Conservation (phyloP, 2,329 filamentous ascomycete species). For the Volutella citrinella region DNA sequence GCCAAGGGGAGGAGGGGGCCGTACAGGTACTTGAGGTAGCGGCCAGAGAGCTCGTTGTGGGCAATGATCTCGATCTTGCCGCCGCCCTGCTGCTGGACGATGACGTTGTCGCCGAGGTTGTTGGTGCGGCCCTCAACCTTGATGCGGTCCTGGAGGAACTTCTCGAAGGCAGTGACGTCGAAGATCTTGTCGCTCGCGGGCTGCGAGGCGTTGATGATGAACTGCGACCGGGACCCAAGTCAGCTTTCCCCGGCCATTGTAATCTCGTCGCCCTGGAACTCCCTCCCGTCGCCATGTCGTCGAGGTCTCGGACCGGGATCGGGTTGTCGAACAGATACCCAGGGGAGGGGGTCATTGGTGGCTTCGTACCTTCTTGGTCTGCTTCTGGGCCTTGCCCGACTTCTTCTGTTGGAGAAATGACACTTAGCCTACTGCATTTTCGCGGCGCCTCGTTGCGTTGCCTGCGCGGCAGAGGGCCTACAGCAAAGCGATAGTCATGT, state of each 20-base stretch:
- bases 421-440: constrained; percentile 93
- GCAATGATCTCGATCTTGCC: constrained; percentile 98
- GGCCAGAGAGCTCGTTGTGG: constrained; percentile 96
- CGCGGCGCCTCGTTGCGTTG: constrained; percentile 14
- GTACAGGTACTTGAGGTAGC: constrained; percentile 99
- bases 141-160: constrained; percentile 99
- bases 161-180: constrained; percentile 97
- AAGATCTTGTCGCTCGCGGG: constrained; percentile 99
- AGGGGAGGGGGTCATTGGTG: too few species aligned
- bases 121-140: constrained; percentile 98
- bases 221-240: constrained; percentile 51
- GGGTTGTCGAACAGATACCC: too few species aligned
- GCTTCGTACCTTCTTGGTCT: constrained; percentile 76
- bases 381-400: constrained; percentile 70
- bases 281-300: constrained; percentile 1
- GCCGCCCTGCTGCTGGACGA: constrained; percentile 87
- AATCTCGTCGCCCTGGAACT: too few species aligned
- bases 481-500: constrained; percentile 86
- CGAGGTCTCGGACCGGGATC: neutral
- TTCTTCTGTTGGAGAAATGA: constrained; percentile 64
- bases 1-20: constrained; percentile 33
- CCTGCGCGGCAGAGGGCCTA: constrained; percentile 49
- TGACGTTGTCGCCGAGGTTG: constrained; percentile 92
- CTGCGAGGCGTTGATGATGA: constrained; percentile 99
- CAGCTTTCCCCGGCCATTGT: constrained; percentile 13